Evolutionary conservation across 2,329 filamentous ascomycete genomes (phyloP).

Genomic region (Orbilia ellipsospora): DNA sequence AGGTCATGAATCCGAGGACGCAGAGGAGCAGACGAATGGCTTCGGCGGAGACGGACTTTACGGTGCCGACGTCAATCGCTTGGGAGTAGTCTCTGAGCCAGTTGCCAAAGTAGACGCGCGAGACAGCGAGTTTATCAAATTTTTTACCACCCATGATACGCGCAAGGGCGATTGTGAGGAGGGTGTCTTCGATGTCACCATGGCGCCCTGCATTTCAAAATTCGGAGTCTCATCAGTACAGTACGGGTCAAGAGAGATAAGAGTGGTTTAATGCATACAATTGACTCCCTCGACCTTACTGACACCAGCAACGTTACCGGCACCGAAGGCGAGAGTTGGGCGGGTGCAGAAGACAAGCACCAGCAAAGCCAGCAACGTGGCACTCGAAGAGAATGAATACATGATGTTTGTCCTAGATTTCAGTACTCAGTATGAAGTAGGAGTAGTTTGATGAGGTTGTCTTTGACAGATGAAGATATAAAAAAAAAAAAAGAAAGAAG

Average conservation of each 20-base stretch:
- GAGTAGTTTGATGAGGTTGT: neutral
- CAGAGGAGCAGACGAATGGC: conserved; percentile 90
- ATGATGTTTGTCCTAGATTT: conserved; percentile 17
- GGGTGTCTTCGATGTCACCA: conserved; percentile 91
- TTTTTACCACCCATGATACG: conserved; percentile 76
- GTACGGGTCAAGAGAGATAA: conserved; percentile 24
- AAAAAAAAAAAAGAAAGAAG: neutral
- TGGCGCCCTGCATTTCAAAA: conserved; percentile 69
- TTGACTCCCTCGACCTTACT: conserved; percentile 86
- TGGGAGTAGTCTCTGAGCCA: conserved; percentile 95
- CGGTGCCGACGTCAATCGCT: conserved; percentile 89
- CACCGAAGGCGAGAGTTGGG: conserved; percentile 81
- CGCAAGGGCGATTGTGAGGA: conserved; percentile 76
- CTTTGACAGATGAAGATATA: neutral
- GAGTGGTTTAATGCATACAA: conserved; percentile 66
- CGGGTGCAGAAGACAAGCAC: conserved; percentile 75
- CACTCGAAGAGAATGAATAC: conserved; percentile 32
- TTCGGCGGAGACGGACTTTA: conserved; percentile 89
- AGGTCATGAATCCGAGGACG: conserved; percentile 88
- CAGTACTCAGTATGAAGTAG: neutral
- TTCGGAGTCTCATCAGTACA: neutral
- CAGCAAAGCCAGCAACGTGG: conserved; percentile 67
- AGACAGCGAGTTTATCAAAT: conserved; percentile 87
- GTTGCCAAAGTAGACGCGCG: conserved; percentile 94
- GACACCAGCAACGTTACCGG: conserved; percentile 85